Evolutionary conservation across 139 green algal species (phyloP).

Genomic region (Picochlorum costavermella): DNA sequence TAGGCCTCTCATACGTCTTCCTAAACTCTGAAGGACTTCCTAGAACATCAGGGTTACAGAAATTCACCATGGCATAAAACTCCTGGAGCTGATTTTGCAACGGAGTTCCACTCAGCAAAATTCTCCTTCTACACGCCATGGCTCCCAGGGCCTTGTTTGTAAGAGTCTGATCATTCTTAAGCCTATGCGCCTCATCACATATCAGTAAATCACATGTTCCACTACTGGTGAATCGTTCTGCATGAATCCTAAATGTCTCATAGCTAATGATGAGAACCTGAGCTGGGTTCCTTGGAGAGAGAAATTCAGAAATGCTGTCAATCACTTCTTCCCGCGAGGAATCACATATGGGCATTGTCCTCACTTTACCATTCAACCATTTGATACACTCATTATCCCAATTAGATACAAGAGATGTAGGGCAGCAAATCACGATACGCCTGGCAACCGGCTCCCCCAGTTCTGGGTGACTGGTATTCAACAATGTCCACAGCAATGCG

Average conservation of each 20-base stretch:
- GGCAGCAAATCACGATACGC: conserved; percentile 91
- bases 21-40: conserved; percentile 71
- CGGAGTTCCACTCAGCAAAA: conserved; percentile 90
- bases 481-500: conserved; percentile 90
- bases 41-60: conserved; percentile 91
- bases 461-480: conserved; percentile 46
- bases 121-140: conserved; percentile 75
- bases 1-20: conserved; percentile 60
- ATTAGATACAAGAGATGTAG: conserved; percentile 94
- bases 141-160: conserved; percentile 78
- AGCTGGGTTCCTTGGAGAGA: conserved; percentile 45
- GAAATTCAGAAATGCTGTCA: conserved; percentile 58
- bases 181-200: conserved; percentile 94
- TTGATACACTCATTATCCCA: conserved; percentile 94
- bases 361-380: conserved; percentile 80
- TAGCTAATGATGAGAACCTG: conserved; percentile 88
- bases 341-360: conserved; percentile 80
- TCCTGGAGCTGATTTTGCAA: conserved; percentile 97
- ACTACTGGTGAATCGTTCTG: conserved; percentile 47
- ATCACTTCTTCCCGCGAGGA: conserved; percentile 79
- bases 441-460: conserved; percentile 63
- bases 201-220: conserved; percentile 89
- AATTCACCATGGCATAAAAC: conserved; percentile 88
- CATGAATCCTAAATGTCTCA: conserved; percentile 95
- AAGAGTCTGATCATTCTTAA: conserved; percentile 94